Conservation (phyloP, 768 basidiomycete genomes). For the Leccinum fibrillosum region DNA sequence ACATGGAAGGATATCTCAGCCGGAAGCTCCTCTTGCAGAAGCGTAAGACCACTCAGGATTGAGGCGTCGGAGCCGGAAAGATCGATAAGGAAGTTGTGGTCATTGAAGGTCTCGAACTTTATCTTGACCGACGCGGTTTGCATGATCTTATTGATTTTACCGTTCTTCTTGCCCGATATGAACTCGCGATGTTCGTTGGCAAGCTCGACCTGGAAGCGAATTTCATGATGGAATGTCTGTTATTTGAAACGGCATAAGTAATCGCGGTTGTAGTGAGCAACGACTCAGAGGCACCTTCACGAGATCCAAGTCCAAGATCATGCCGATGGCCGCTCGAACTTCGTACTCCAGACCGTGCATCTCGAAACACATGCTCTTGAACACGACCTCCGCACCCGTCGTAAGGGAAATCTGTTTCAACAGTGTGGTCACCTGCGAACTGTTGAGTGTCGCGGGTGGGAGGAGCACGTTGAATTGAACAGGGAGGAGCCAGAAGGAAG, state of each 20-base stretch:
- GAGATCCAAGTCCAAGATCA: slow-evolving; percentile 88
- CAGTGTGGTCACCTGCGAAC: slow-evolving; percentile 77
- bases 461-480: slow-evolving; percentile 90
- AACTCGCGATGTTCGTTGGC: slow-evolving; percentile 98
- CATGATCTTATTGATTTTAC: slow-evolving; percentile 99
- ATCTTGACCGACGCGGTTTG: slow-evolving; percentile 96
- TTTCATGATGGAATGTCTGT: slow-evolving; percentile 93
- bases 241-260: not conserved
- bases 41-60: slow-evolving; percentile 80
- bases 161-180: slow-evolving; percentile 99
- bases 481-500: slow-evolving; percentile 96
- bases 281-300: slow-evolving; percentile 61
- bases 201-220: slow-evolving; percentile 96
- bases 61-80: slow-evolving; percentile 82
- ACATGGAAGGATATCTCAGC: slow-evolving; percentile 99
- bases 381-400: slow-evolving; percentile 91
- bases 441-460: slow-evolving; percentile 77
- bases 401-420: slow-evolving; percentile 83
- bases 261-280: not conserved
- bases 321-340: slow-evolving; percentile 78
- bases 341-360: slow-evolving; percentile 93
- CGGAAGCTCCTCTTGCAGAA: slow-evolving; percentile 96
- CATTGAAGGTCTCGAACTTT: slow-evolving; percentile 98
- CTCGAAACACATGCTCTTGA: slow-evolving; percentile 97
- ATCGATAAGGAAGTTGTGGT: slow-evolving; percentile 93